A percentile compares a stretch with the other conserved stretches of the same genome.
Evolutionary conservation across 2,329 filamentous ascomycete genomes (phyloP).

Genomic region (Neofusicoccum parvum): DNA sequence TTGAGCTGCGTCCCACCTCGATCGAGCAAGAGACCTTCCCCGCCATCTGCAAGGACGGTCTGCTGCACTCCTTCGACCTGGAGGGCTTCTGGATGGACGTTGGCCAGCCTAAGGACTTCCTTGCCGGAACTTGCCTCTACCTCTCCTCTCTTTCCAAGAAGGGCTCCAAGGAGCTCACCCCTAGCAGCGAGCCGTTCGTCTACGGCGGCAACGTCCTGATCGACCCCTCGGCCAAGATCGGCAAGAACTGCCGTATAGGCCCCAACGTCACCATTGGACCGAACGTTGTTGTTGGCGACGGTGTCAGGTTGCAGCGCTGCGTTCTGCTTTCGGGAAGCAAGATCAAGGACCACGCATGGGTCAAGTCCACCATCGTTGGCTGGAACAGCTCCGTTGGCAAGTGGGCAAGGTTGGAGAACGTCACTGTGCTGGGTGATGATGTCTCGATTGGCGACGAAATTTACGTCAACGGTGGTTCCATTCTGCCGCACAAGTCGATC

Average conservation of each 20-base stretch:
- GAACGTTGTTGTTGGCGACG: constrained; percentile 88
- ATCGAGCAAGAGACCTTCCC: constrained; percentile 99
- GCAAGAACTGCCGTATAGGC: constrained; percentile 96
- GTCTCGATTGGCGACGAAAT: constrained; percentile 98
- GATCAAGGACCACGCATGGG: constrained; percentile 98
- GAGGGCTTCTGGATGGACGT: constrained; percentile 99
- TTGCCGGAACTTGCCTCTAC: constrained; percentile 94
- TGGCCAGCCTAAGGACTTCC: constrained; percentile 97
- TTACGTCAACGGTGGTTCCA: constrained; percentile 95
- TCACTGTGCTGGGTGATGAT: constrained; percentile 96
- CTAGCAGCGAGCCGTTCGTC: constrained; percentile 75
- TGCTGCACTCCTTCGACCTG: constrained; percentile 93
- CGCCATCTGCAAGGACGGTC: constrained; percentile 82
- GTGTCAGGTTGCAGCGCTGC: constrained; percentile 89
- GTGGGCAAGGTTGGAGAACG: constrained; percentile 96
- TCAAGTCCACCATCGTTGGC: constrained; percentile 97
- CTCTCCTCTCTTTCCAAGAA: constrained; percentile 91
- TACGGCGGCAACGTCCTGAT: constrained; percentile 95
- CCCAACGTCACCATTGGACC: constrained; percentile 97
- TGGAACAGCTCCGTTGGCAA: constrained; percentile 97
- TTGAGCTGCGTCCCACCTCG: constrained; percentile 93
- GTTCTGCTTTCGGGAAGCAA: constrained; percentile 87
- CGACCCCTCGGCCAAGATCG: constrained; percentile 91
- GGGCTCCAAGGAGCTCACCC: constrained; percentile 78
- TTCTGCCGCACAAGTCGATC: constrained; percentile 98